A percentile compares a stretch with the other conserved stretches of the same genome.
These are phyloP conservation scores for Psilocybe subaeruginosa DNA, from an alignment of 768 basidiomycete species.

Conservation along the genomic window DNA sequence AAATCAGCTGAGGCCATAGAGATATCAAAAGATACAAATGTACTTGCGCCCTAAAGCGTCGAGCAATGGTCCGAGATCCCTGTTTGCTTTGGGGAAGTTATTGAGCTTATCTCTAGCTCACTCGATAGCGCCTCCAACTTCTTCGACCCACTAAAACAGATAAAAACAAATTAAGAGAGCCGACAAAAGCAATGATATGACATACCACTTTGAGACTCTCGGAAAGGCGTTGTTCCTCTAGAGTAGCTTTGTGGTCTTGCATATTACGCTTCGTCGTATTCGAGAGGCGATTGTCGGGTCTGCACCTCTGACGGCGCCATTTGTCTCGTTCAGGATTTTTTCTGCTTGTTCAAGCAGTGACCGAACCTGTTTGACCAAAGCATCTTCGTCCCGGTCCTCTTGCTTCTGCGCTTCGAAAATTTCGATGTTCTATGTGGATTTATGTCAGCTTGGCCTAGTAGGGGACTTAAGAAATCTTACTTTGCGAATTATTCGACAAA, in stretches of 20 bases:
- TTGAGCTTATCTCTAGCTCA: constrained; percentile 40
- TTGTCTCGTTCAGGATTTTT: constrained; percentile 40
- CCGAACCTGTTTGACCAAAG: constrained; percentile 36
- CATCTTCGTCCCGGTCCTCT: constrained; percentile 37
- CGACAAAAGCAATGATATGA: neutral
- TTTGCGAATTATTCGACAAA: constrained; percentile 39
- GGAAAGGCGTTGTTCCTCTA: constrained; percentile 40
- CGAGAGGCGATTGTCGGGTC: constrained; percentile 38
- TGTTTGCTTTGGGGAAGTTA: constrained; percentile 39
- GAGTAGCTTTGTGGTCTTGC: constrained; percentile 38
- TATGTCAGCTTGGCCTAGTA: neutral
- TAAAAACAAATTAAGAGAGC: neutral
- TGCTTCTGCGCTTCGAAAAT: constrained; percentile 34
- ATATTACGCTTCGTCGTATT: constrained; percentile 36
- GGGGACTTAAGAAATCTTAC: constrained; percentile 11
- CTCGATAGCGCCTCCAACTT: constrained; percentile 40
- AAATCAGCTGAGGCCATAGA: neutral
- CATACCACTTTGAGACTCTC: constrained; percentile 39
- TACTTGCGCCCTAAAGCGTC: constrained; percentile 37
- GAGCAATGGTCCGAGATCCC: constrained; percentile 37
- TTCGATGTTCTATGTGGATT: constrained; percentile 33
- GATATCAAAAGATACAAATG: neutral
- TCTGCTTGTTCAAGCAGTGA: constrained; percentile 40
- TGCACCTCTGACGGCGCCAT: constrained; percentile 36
- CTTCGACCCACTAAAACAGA: constrained; percentile 31